These are phyloP conservation scores for Cercospora sojina DNA, from an alignment of 2,329 filamentous ascomycete species.

Conservation along the genomic window DNA sequence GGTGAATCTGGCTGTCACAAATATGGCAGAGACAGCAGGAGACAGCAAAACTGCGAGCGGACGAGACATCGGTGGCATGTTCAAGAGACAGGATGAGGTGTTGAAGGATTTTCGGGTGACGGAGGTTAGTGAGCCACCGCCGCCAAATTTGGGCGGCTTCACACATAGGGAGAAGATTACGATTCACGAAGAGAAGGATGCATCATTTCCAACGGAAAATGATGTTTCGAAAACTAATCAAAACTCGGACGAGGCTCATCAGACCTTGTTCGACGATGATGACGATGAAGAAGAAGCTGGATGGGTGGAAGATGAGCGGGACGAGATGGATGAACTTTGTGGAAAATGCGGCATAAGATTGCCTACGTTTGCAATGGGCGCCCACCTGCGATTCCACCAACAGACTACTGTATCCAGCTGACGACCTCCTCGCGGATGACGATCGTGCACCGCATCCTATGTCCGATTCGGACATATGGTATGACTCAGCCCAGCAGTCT, in stretches of 20 bases:
- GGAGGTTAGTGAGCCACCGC: slow-evolving; percentile 35
- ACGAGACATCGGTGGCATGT: slow-evolving; percentile 80
- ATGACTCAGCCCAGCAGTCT: not conserved
- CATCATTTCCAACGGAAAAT: not conserved
- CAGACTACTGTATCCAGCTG: not conserved
- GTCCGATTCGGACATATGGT: not conserved
- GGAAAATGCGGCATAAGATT: slow-evolving; percentile 54
- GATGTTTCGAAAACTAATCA: not conserved
- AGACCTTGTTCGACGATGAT: slow-evolving; percentile 21
- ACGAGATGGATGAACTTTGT: slow-evolving; percentile 41
- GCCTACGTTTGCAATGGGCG: slow-evolving; percentile 58
- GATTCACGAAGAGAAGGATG: slow-evolving; percentile 3
- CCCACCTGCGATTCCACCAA: slow-evolving; percentile 56
- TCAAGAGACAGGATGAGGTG: slow-evolving; percentile 68
- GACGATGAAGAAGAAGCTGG: slow-evolving; percentile 19
- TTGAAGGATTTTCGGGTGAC: slow-evolving; percentile 66
- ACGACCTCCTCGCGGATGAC: not conserved
- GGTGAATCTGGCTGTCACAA: slow-evolving; percentile 82
- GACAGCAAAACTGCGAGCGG: slow-evolving; percentile 52
- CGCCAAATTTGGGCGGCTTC: not conserved
- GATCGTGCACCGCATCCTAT: not conserved
- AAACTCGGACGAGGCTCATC: slow-evolving; percentile 5
- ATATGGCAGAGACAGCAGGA: slow-evolving; percentile 62
- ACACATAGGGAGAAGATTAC: no score
- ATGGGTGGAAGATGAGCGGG: slow-evolving; percentile 28